These are phyloP conservation scores for Fusarium citri DNA, from an alignment of 2,329 filamentous ascomycete genomes.

Conservation along the genomic window DNA sequence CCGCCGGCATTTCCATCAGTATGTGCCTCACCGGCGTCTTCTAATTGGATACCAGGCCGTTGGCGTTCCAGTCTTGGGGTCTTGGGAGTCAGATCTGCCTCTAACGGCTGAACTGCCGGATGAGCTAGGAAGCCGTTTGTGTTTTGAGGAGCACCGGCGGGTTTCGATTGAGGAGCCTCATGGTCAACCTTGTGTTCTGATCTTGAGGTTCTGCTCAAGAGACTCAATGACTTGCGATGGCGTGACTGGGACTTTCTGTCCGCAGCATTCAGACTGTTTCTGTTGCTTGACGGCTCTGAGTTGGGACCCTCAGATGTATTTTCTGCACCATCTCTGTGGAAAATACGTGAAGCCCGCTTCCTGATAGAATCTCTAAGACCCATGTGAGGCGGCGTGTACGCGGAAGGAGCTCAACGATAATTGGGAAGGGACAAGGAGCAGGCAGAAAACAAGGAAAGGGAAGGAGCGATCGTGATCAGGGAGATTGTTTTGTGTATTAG, in stretches of 20 bases:
- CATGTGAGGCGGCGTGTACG: conserved; percentile 15
- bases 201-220: conserved; percentile 17
- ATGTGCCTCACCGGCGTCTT: background rate
- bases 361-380: conserved; percentile 36
- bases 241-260: background rate
- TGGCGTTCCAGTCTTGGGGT: conserved; percentile 31
- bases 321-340: conserved; percentile 1
- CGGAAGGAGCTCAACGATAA: background rate
- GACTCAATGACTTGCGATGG: conserved; percentile 27
- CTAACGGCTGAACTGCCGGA: conserved; percentile 32
- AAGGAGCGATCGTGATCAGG: background rate
- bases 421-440: background rate
- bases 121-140: conserved; percentile 18
- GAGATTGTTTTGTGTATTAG: conserved; percentile 7
- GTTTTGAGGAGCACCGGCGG: background rate
- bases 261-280: background rate
- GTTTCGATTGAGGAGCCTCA: background rate
- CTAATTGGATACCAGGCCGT: conserved; percentile 16
- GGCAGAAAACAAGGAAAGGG: background rate
- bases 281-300: background rate
- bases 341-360: conserved; percentile 36
- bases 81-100: conserved; percentile 17
- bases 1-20: background rate
- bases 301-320: background rate
- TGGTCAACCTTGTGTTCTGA: background rate